These are phyloP conservation scores for Suhomyces coccinellae DNA, from an alignment of 1,139 yeast species.

Conservation along the genomic window DNA sequence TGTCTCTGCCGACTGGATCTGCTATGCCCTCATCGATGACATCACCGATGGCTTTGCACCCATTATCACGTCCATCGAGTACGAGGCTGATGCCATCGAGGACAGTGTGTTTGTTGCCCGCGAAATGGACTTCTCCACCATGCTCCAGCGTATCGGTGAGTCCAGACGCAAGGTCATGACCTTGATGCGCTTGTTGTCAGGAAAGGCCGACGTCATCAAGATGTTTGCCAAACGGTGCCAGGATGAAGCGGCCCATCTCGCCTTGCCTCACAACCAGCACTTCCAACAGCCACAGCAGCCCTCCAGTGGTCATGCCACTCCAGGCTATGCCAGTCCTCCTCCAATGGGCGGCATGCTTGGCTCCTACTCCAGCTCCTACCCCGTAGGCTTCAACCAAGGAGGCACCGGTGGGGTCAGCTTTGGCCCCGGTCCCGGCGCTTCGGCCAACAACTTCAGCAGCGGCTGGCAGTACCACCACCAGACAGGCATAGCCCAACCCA, in stretches of 20 bases:
- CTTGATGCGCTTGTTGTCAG: conserved; percentile 81
- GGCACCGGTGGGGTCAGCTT: conserved; percentile 23
- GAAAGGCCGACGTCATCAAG: conserved; percentile 95
- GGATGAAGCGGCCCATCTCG: conserved; percentile 46
- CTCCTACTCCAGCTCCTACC: conserved; percentile 6
- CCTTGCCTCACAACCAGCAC: conserved; percentile 7
- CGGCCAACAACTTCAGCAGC: conserved; percentile 17
- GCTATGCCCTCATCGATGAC: conserved; percentile 91
- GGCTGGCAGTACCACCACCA: conserved; percentile 14
- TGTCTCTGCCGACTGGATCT: conserved; percentile 90
- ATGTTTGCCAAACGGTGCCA: conserved; percentile 97
- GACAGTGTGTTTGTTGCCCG: conserved; percentile 56
- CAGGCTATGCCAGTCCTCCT: conserved; percentile 9
- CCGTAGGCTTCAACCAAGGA: conserved; percentile 16
- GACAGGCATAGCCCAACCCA: conserved; percentile 53
- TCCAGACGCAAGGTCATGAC: conserved; percentile 91
- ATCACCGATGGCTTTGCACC: conserved; percentile 95
- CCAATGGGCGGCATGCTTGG: conserved; percentile 7
- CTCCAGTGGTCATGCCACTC: background rate
- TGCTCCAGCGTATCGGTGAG: conserved; percentile 84
- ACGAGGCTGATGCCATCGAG: conserved; percentile 90
- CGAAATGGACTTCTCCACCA: conserved; percentile 58
- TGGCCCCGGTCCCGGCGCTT: conserved; percentile 26
- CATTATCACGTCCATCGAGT: conserved; percentile 79
- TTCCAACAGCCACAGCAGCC: background rate